Base-by-base conservation (phyloP, 2,329 filamentous ascomycete genomes). In the Periconia sp. region DNA sequence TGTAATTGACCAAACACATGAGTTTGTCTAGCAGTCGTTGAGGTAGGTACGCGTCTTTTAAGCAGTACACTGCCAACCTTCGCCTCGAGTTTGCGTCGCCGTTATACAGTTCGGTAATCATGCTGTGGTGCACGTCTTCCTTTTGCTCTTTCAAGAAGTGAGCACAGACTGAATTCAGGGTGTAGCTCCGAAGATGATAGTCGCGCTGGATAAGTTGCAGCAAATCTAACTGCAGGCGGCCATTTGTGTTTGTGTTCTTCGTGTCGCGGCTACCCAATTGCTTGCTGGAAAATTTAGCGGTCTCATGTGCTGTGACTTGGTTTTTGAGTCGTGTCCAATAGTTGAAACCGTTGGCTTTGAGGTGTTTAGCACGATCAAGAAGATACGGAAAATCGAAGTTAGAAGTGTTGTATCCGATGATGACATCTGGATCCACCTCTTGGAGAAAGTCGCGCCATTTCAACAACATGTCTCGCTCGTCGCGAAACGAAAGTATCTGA, bases 331-430 rank as follows among this genome's bases (percentile, higher is more conserved):
- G 85, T 19, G 92, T 87, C 91, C 91, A 96, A 72, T 89, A 93
- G 7, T 94, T 89, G 62, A 99, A 99, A 0, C 83, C 84, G 1
- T 73, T 74, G 37, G 91, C 85, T 66, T 94, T 96, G 27, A 99
- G 80, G 69, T 96, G 87, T 60, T 83, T 90, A 10, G 92, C 94
- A 44, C 94, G 85, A 52, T 96, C 90, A 11, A 99, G 81, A 0
- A 99, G 83, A 70, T 99, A 99, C 0, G 93, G 93, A 60, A 99
- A 97, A 79, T 99, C 94, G 75, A 99, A 99, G 77, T 99, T 99
- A 70, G 90, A 81, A 76, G 96, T 99, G 74, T 99, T 99, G 86
- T 99, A 99, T 44, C 94, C 94, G 51, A 95, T 99, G 67, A 99
- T 96, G 60, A 99, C 90, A 76, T 99, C 94, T 0, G 94, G 93